These are phyloP conservation scores for Chlorella ohadii DNA, from an alignment of 139 green algal species.

Conservation along the genomic window DNA sequence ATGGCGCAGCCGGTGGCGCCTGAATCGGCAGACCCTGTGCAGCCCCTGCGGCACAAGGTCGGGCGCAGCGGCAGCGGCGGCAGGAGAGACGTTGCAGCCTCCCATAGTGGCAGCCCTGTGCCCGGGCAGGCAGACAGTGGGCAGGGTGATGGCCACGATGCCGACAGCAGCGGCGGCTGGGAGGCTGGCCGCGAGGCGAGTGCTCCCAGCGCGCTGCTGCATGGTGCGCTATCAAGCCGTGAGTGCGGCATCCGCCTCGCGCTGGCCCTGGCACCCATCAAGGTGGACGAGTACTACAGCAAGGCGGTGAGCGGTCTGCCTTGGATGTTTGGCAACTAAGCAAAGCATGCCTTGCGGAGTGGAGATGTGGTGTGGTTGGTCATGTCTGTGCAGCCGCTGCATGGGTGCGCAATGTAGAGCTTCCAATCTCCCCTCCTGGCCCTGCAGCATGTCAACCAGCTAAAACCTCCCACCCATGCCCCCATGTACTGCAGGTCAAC, in stretches of 20 bases:
- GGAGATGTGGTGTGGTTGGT: too few species aligned
- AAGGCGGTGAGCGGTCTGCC: slow-evolving; percentile 56
- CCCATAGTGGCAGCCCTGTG: too few species aligned
- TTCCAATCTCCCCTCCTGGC: too few species aligned
- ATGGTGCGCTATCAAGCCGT: slow-evolving; percentile 56
- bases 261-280: slow-evolving; percentile 59
- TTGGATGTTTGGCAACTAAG: background rate
- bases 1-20: background rate
- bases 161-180: background rate
- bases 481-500: slow-evolving; percentile 44
- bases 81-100: background rate
- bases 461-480: background rate
- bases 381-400: too few species aligned
- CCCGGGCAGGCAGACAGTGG: too few species aligned
- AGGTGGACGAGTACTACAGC: slow-evolving; percentile 74
- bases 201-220: slow-evolving; percentile 39
- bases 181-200: background rate
- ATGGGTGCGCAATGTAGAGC: too few species aligned
- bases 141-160: background rate
- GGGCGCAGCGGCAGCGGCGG: background rate
- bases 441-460: too few species aligned
- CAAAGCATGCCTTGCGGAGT: too few species aligned
- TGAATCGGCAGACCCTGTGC: background rate
- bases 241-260: slow-evolving; percentile 64
- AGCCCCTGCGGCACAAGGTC: background rate